These are phyloP conservation scores for Knufia fluminis DNA, from an alignment of 2,329 filamentous ascomycete genomes.

Conservation along the genomic window DNA sequence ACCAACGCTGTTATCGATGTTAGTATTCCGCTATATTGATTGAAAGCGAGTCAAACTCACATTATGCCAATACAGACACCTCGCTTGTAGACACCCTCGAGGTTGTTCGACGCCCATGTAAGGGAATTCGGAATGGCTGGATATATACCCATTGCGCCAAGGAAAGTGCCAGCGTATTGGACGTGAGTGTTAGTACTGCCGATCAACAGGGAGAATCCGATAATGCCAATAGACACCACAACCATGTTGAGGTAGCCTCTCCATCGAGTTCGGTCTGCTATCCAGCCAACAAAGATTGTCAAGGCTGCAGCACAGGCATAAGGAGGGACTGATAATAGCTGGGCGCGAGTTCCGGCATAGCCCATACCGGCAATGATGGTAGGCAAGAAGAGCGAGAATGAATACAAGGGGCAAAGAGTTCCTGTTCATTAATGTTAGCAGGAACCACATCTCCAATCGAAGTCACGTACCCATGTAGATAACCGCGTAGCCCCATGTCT, in stretches of 20 bases:
- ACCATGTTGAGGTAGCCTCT: conserved; percentile 66
- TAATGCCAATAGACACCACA: conserved; percentile 59
- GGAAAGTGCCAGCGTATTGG: conserved; percentile 74
- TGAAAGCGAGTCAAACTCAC: too few species aligned
- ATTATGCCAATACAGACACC: conserved; percentile 79
- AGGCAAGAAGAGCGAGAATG: conserved; percentile 52
- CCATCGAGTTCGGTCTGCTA: conserved; percentile 46
- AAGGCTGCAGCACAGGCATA: conserved; percentile 52
- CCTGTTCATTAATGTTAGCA: conserved; percentile 38
- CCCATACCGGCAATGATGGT: conserved; percentile 47
- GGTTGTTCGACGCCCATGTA: conserved; percentile 79
- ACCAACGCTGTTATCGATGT: too few species aligned
- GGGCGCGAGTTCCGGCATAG: conserved; percentile 48
- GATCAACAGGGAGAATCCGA: conserved; percentile 72
- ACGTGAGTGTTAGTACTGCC: conserved; percentile 50
- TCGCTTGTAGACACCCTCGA: conserved; percentile 80
- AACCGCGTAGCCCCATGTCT: conserved; percentile 35
- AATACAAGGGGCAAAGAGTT: conserved; percentile 48
- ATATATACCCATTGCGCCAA: conserved; percentile 81
- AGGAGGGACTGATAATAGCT: conserved; percentile 58
- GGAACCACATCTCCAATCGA: conserved; percentile 29
- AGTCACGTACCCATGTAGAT: conserved; percentile 32
- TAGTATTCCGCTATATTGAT: too few species aligned
- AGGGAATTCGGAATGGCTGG: conserved; percentile 80
- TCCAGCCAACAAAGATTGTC: conserved; percentile 46